These are phyloP conservation scores for Prunella vulgaris DNA, from an alignment of 257 asterid species.

Conservation along the genomic window DNA sequence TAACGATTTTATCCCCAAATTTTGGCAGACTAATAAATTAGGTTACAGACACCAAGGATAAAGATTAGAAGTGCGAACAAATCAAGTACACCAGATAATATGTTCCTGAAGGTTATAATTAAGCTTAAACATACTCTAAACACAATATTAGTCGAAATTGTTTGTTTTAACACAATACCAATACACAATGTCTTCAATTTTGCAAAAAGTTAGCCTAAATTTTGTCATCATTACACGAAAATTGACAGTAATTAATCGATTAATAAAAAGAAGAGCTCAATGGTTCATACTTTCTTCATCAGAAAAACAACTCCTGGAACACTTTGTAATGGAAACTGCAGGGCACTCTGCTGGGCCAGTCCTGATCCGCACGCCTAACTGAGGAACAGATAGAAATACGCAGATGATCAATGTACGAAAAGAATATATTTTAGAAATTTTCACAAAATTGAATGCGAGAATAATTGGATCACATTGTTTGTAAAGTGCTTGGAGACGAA, in stretches of 20 bases:
- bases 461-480: conserved; percentile 29
- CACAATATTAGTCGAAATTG: neutral
- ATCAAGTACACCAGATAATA: too few species aligned
- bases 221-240: neutral
- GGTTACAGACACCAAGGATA: neutral
- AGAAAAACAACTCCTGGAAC: conserved; percentile 29
- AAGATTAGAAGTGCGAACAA: too few species aligned
- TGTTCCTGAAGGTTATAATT: too few species aligned
- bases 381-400: conserved; percentile 15
- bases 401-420: neutral
- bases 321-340: conserved; percentile 29
- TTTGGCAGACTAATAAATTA: neutral
- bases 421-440: too few species aligned
- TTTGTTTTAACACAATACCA: neutral
- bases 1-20: too few species aligned
- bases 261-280: neutral
- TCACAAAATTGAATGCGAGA: neutral
- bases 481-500: conserved; percentile 36
- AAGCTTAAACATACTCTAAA: neutral
- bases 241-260: neutral
- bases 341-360: conserved; percentile 25
- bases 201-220: neutral
- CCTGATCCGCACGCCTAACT: conserved; percentile 22
- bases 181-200: neutral
- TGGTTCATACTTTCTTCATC: conserved; percentile 44